Percentiles rank a stretch among this genome's conserved stretches.
Conservation (phyloP, 352 stramenopile species). For the Phytophthora tubulina region DNA sequence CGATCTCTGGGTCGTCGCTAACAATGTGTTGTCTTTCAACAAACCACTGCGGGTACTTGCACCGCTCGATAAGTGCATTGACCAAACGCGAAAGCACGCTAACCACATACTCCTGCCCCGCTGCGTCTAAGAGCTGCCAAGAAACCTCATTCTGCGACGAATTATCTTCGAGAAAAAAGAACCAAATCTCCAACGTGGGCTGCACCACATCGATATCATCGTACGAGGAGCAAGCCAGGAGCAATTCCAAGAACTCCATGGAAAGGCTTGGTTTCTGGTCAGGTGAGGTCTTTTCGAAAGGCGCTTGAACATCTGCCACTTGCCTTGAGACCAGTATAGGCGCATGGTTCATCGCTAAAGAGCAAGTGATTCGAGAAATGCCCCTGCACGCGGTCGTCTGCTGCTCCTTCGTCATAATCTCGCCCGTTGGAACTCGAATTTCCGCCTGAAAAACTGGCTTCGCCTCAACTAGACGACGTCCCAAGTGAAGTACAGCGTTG, state of each 20-base stretch:
- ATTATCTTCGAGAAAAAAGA: constrained; percentile 84
- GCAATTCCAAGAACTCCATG: constrained; percentile 61
- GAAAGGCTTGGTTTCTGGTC: constrained; percentile 32
- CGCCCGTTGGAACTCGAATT: neutral
- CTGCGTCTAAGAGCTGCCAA: constrained; percentile 47
- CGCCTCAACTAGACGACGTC: constrained; percentile 36
- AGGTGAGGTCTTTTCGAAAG: neutral
- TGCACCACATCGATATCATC: constrained; percentile 63
- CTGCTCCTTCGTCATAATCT: constrained; percentile 30
- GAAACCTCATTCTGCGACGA: constrained; percentile 51
- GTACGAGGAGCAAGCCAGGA: constrained; percentile 72
- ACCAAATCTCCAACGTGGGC: constrained; percentile 89
- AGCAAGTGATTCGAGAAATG: constrained; percentile 57
- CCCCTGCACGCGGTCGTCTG: constrained; percentile 45
- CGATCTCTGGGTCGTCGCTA: constrained; percentile 69
- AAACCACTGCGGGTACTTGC: constrained; percentile 69
- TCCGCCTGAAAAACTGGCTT: constrained; percentile 35
- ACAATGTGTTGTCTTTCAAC: constrained; percentile 61
- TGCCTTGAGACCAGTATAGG: constrained; percentile 40
- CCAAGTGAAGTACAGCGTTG: constrained; percentile 45
- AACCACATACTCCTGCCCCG: constrained; percentile 49
- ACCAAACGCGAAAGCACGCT: constrained; percentile 71
- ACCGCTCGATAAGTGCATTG: constrained; percentile 71
- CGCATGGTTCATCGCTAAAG: constrained; percentile 59
- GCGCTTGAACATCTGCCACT: neutral